Evolutionary conservation across 1,139 yeast genomes (phyloP).

Genomic region (Pichia sp.): DNA sequence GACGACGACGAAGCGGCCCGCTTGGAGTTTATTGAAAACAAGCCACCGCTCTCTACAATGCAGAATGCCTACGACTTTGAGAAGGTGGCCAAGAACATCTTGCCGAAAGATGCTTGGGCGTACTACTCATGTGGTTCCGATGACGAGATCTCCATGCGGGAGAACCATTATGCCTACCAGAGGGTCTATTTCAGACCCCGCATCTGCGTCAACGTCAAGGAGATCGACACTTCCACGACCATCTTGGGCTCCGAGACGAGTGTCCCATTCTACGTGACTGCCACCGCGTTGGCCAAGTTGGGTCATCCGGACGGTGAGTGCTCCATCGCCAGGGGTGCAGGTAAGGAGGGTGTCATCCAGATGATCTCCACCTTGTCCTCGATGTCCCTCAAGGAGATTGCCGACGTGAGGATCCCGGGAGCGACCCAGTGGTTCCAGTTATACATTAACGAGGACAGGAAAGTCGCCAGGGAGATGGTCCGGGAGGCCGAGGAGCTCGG

Average conservation of each 20-base stretch:
- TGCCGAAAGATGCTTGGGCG: constrained; percentile 83
- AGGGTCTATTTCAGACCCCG: constrained; percentile 81
- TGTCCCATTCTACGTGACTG: constrained; percentile 73
- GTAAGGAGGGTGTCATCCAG: constrained; percentile 62
- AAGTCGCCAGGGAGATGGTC: constrained; percentile 55
- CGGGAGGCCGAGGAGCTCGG: constrained; percentile 74
- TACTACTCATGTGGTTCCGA: constrained; percentile 90
- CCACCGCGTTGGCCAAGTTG: constrained; percentile 76
- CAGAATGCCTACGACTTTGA: constrained; percentile 80
- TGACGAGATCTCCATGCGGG: constrained; percentile 85
- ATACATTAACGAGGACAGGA: constrained; percentile 73
- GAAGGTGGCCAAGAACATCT: constrained; percentile 69
- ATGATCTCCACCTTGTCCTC: constrained; percentile 82
- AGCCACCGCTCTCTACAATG: constrained; percentile 66
- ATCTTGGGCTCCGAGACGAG: constrained; percentile 48
- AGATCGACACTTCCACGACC: constrained; percentile 42
- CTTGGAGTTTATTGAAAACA: constrained; percentile 37
- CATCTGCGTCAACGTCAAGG: constrained; percentile 65
- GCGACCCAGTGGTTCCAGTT: constrained; percentile 87
- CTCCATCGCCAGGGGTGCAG: constrained; percentile 72
- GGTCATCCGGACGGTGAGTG: constrained; percentile 84
- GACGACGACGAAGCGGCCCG: constrained; percentile 37
- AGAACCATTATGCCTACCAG: constrained; percentile 85
- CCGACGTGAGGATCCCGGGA: constrained; percentile 50
- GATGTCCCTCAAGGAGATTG: constrained; percentile 68